Conservation (phyloP, 176 grass and related monocot genomes). For the Oryza rufipogon region DNA sequence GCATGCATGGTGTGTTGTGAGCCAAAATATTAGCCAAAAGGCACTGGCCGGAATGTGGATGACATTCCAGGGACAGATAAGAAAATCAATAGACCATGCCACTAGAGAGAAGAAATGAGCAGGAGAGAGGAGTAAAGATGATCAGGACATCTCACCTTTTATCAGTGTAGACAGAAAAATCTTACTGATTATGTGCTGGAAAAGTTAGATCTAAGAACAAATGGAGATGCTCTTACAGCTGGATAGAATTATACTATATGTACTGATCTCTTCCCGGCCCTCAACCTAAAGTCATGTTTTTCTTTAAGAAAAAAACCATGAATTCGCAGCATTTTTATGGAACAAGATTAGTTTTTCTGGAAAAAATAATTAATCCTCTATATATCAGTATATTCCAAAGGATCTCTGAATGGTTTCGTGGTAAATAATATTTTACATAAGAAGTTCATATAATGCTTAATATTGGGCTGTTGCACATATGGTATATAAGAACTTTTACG, state of each 20-base stretch:
- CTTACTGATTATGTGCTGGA: constrained; percentile 12
- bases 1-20: neutral
- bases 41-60: neutral
- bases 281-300: neutral
- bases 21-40: neutral
- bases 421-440: too few species aligned
- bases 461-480: too few species aligned
- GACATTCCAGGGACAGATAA: constrained; percentile 28
- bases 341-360: neutral
- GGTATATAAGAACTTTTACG: too few species aligned
- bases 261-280: neutral
- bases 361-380: neutral
- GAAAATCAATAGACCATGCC: constrained; percentile 17
- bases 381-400: too few species aligned
- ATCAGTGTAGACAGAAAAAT: constrained; percentile 4
- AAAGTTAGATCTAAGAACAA: constrained; percentile 31
- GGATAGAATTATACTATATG: neutral
- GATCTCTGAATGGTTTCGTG: too few species aligned
- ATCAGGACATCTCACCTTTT: constrained; percentile 27
- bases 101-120: constrained; percentile 12
- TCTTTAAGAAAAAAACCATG: neutral
- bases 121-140: constrained; percentile 24
- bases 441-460: too few species aligned
- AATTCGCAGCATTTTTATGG: neutral
- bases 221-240: neutral